Conservation (phyloP, 306 rosid species). For the Casuarina cunninghamiana region DNA sequence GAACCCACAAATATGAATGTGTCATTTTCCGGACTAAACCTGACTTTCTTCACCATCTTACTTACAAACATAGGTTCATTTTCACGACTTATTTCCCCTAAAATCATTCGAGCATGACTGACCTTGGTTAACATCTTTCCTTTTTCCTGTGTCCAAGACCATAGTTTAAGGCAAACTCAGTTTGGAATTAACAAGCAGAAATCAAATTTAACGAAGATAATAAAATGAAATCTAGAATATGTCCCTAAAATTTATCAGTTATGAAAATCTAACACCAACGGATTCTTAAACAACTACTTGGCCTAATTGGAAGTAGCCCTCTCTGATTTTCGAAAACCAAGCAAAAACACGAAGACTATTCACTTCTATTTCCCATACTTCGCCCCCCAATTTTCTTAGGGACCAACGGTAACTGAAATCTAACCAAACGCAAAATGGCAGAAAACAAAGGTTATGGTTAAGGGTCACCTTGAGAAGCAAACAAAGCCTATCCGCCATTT, state of each 20-base stretch:
- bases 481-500: slow-evolving; percentile 44
- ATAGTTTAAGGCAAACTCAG: not conserved
- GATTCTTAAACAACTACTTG: not conserved
- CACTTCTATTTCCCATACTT: not conserved
- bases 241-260: not conserved
- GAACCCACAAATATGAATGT: slow-evolving; percentile 26
- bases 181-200: not conserved
- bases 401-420: not conserved
- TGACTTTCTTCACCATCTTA: slow-evolving; percentile 26
- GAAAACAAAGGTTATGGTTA: no score
- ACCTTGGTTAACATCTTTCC: slow-evolving; percentile 1
- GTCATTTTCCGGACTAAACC: slow-evolving; percentile 36
- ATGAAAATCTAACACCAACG: not conserved
- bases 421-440: not conserved
- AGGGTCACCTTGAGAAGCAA: slow-evolving; percentile 33
- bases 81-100: slow-evolving; percentile 17
- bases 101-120: not conserved
- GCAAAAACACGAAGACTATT: no score
- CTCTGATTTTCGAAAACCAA: not conserved
- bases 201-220: not conserved
- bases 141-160: slow-evolving; percentile 17
- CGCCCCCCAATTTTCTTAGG: not conserved
- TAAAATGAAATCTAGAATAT: not conserved
- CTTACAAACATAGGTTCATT: not conserved
- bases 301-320: not conserved